Conservation (phyloP, 2,329 filamentous ascomycete genomes). For the Fusarium torulosum region DNA sequence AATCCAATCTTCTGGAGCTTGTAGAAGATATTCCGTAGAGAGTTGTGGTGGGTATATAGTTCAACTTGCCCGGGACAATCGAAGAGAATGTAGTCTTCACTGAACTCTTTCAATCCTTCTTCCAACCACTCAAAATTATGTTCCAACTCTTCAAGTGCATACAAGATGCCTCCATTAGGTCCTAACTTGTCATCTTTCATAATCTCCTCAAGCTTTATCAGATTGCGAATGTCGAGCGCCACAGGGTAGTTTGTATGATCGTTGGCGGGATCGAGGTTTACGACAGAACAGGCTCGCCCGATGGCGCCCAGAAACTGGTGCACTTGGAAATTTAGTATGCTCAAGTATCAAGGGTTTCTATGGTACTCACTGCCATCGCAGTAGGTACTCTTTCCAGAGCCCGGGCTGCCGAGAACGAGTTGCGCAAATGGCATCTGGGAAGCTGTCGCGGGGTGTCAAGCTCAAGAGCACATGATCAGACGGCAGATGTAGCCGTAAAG, state of each 20-base stretch:
- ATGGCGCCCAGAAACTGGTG: slow-evolving; percentile 98
- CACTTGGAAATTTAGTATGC: slow-evolving; percentile 63
- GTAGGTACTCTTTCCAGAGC: slow-evolving; percentile 96
- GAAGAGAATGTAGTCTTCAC: slow-evolving; percentile 93
- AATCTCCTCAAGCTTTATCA: slow-evolving; percentile 92
- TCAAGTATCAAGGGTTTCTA: not conserved
- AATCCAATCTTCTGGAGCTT: slow-evolving; percentile 91
- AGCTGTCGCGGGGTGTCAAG: slow-evolving; percentile 25
- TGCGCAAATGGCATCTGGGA: slow-evolving; percentile 73
- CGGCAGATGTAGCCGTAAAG: not conserved
- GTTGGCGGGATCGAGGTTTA: slow-evolving; percentile 98
- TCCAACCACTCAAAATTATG: slow-evolving; percentile 94
- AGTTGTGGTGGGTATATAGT: slow-evolving; percentile 94
- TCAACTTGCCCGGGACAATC: slow-evolving; percentile 98
- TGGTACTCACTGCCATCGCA: slow-evolving; percentile 86
- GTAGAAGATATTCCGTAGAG: slow-evolving; percentile 91
- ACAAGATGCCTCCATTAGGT: slow-evolving; percentile 91
- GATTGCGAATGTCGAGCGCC: slow-evolving; percentile 88
- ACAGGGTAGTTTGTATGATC: slow-evolving; percentile 90
- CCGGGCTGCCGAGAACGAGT: slow-evolving; percentile 92
- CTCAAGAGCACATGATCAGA: slow-evolving; percentile 47
- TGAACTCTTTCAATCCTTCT: slow-evolving; percentile 80
- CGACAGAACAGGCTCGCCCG: slow-evolving; percentile 91
- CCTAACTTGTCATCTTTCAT: slow-evolving; percentile 93
- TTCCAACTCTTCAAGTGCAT: slow-evolving; percentile 94